Base-by-base conservation (phyloP, 2,329 filamentous ascomycete species). In the Blumeria graminis region DNA sequence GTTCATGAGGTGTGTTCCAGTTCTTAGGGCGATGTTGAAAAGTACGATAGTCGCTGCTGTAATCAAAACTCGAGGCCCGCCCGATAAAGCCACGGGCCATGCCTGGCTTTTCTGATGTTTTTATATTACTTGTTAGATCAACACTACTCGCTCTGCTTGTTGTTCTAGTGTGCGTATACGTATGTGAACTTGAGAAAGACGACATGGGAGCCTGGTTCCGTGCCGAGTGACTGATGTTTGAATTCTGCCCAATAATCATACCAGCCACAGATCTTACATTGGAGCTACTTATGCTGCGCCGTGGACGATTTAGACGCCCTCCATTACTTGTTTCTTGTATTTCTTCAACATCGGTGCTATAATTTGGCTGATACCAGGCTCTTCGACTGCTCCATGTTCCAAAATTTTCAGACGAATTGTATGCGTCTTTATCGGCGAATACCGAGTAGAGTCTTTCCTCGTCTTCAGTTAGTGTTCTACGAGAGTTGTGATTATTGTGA, bases 221-320 rank as follows among this genome's bases (percentile, higher is more conserved):
- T 28, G 22, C 22, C 22, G 22, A 28, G 22, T 28, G 22, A 28
- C 22, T 28, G 1, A 28, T 28, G 22, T 43, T 16, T 43, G 18
- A 13, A 11, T 63, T 76, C 63, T 79, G 71, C 67, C 77, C 84
- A 65, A 81, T 81, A 63, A 83, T 76, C 60, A 78, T 76, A 48
- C 74, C 73, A 55, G 81, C 69, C 46, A 72, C 72, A 9, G 75
- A 70, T 62, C 77, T 77, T 63, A 82, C 81, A 65, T 81, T 85
- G 38, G 84, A 86, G 66, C 81, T 84, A 71, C 84, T 90, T 66
- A 88, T 87, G 70, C 86, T 92, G 58, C 85, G 78, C 58, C 82
- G 78, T 18, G 76, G 74, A 36, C 68, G 64, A 60, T 71, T 71
- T 60, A 71, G 71, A 34, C 57, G 60, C n/a, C 76, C 78, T 58